These are phyloP conservation scores for Aspergillus wentii DNA, from an alignment of 495 filamentous ascomycete species.

Conservation along the genomic window DNA sequence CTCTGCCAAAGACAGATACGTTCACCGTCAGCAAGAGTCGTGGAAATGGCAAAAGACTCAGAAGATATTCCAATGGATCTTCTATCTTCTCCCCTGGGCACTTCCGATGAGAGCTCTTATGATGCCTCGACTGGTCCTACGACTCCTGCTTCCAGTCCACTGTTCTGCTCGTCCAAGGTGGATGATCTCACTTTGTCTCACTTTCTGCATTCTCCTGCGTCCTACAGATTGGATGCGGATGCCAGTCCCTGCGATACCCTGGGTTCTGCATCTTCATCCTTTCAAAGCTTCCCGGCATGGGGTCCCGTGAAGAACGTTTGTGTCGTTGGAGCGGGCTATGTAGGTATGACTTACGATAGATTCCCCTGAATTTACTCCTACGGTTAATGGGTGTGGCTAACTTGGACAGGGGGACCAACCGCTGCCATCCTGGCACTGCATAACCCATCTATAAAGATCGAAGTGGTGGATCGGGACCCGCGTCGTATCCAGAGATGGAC, in stretches of 20 bases:
- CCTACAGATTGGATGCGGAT: slow-evolving; percentile 10
- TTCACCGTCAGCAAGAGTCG: too few species aligned
- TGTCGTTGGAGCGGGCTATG: slow-evolving; percentile 61
- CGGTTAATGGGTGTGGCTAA: too few species aligned
- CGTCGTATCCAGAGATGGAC: slow-evolving; percentile 68
- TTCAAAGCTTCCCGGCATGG: slow-evolving; percentile 5
- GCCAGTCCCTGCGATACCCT: slow-evolving; percentile 8
- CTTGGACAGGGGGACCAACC: slow-evolving; percentile 61
- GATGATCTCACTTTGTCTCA: slow-evolving; percentile 22
- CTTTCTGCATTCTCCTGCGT: slow-evolving; percentile 8
- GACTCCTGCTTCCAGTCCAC: slow-evolving; percentile 46
- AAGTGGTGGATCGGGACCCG: slow-evolving; percentile 66
- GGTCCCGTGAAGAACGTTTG: slow-evolving; percentile 50
- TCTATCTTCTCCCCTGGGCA: slow-evolving; percentile 13
- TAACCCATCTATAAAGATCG: slow-evolving; percentile 62
- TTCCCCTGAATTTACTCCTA: too few species aligned
- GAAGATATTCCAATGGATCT: slow-evolving; percentile 18
- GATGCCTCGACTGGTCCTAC: slow-evolving; percentile 46
- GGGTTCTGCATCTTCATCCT: background rate
- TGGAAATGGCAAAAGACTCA: slow-evolving; percentile 10
- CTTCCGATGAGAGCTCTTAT: slow-evolving; percentile 21
- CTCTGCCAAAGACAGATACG: too few species aligned
- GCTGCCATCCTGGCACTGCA: slow-evolving; percentile 69
- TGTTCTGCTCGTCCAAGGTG: slow-evolving; percentile 32
- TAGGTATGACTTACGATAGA: too few species aligned